Evolutionary conservation across 2,329 filamentous ascomycete species (phyloP), one percentile per base, ranked within the genome.

Genomic region (Aspergillus luchuensis): DNA sequence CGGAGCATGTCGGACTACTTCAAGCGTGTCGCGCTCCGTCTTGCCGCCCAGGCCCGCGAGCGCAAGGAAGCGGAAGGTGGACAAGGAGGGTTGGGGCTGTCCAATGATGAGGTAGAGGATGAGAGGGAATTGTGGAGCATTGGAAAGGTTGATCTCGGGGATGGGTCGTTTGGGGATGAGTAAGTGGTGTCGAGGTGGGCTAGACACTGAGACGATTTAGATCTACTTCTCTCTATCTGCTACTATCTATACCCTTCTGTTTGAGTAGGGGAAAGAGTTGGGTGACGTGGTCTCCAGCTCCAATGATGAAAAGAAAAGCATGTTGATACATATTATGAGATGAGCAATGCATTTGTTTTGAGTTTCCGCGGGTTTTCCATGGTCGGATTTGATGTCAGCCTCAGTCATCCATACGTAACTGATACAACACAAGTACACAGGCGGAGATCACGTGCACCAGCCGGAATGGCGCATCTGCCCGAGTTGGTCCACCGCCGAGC

Each of bases 1-100:
- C 85, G 94, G 68, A 92, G 89, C 75, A 97, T 99, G 90, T 85
- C 89, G 61, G 95, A 99, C 76, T 99, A 99, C 80, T 98, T 98
- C 81, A 97, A 97, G 83, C 84, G 95, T 45, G 91, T 99, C 65
- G 92, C 92, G 1, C 76, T 94, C 71, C 86, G 93, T 68, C 79
- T 98, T 19, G 94, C 91, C n/a, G 85, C 82, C 17, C 95, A 98
- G 75, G 92, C 91, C 1, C 85, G 92, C 63, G 95, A 99, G 80
- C 85, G 95, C 69, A 90, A 87, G 71, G 93, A 97, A 68, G 95
- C 95, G 0, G 93, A 97, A 74, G 94, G 93, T 63, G 95, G 94
- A 7, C 85, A 89, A 60, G 93, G 93, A 50, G 92, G 92, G 0
- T 74, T 98, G 53, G 93, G 93, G 0, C 76, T 99, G 69, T 91